Conservation (phyloP, 2,329 filamentous ascomycete genomes). For the Sporothrix humicola region DNA sequence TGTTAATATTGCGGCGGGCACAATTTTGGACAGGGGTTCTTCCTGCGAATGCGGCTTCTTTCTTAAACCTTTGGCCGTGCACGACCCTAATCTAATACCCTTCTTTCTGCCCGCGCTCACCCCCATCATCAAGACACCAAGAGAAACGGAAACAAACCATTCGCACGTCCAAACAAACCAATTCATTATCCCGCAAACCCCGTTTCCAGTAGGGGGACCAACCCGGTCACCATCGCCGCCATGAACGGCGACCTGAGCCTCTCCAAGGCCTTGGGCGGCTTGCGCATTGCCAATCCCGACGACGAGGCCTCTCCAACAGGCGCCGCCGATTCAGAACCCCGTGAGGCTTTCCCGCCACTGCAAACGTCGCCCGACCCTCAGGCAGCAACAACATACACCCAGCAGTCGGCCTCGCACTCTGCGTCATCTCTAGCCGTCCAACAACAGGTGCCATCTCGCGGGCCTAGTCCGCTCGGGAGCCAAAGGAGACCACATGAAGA, state of each 20-base stretch:
- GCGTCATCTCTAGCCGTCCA: conserved; percentile 27
- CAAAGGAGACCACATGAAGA: conserved; percentile 18
- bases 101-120: neutral
- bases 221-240: conserved; percentile 42
- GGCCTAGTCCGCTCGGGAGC: conserved; percentile 32
- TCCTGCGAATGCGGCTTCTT: conserved; percentile 30
- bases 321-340: conserved; percentile 10
- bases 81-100: conserved; percentile 31
- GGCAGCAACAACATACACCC: conserved; percentile 21
- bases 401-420: conserved; percentile 10
- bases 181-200: neutral
- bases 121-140: neutral
- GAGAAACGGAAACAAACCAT: too few relatives aligned
- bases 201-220: conserved; percentile 4
- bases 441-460: conserved; percentile 33
- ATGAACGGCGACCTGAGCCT: conserved; percentile 96
- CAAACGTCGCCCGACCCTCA: conserved; percentile 27
- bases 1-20: conserved; percentile 21
- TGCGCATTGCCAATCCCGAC: conserved; percentile 97
- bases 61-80: conserved; percentile 27
- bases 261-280: conserved; percentile 86
- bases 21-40: conserved; percentile 7
- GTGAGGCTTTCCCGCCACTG: conserved; percentile 16
- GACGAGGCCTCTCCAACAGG: conserved; percentile 49
- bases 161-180: neutral